These are phyloP conservation scores for Posidonia australis DNA, from an alignment of 106 monocot genomes.

Conservation along the genomic window DNA sequence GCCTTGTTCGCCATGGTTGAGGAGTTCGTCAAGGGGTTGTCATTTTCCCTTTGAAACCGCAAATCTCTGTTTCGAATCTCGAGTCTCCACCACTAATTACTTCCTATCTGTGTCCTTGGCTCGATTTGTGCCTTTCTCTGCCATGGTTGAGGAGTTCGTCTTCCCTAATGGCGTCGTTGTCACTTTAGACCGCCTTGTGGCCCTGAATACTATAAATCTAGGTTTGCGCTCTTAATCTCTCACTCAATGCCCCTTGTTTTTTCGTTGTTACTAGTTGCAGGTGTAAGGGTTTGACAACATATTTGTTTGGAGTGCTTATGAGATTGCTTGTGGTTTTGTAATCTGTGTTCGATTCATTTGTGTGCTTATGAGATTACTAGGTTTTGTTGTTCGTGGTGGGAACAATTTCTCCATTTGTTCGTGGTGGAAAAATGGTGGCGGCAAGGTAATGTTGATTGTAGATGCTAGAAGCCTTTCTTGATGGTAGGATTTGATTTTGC, in stretches of 20 bases:
- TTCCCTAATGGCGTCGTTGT: conserved; percentile 83
- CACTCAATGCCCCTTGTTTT: background rate
- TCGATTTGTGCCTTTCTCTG: conserved; percentile 18
- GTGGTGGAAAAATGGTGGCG: too few species aligned
- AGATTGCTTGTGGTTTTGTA: background rate
- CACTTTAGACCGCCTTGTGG: conserved; percentile 88
- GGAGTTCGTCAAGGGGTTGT: conserved; percentile 76
- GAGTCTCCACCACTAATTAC: background rate
- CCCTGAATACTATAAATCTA: conserved; percentile 88
- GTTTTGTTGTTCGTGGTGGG: too few species aligned
- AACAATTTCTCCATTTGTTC: background rate
- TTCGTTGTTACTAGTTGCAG: background rate
- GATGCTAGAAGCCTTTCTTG: too few species aligned
- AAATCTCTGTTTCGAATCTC: background rate
- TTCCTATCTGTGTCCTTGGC: background rate
- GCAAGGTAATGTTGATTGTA: too few species aligned
- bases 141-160: conserved; percentile 61
- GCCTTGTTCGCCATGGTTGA: conserved; percentile 49
- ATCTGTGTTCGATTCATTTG: background rate
- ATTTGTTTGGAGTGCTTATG: too few species aligned
- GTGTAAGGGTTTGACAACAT: too few species aligned
- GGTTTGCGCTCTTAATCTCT: conserved; percentile 18
- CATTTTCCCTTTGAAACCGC: too few species aligned
- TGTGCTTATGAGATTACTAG: too few species aligned
- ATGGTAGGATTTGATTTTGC: background rate